phyloP scores from a whole-genome alignment of 139 green algal genomes.

The Tetraselmis striata region DNA sequence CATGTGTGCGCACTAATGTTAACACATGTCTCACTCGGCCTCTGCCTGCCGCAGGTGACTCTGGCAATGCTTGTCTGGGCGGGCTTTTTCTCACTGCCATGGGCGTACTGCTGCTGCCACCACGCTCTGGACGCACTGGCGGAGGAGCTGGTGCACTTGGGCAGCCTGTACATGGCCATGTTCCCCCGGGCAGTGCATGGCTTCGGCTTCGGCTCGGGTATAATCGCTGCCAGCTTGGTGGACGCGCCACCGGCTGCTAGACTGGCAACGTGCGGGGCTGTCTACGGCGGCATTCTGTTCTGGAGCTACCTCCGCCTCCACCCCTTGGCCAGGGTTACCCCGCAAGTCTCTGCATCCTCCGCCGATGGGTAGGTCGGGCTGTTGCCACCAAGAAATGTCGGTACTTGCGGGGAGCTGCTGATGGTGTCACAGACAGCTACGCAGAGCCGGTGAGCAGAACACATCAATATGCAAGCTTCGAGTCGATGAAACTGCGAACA shows the following conservation, averaged over 20 bases:
- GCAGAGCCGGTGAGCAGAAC: too few species aligned
- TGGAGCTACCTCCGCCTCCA: background rate
- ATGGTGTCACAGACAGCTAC: too few species aligned
- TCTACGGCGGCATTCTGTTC: background rate
- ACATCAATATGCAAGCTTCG: too few species aligned
- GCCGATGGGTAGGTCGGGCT: too few species aligned
- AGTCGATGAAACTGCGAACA: too few species aligned
- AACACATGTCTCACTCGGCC: too few species aligned
- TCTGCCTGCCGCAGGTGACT: too few species aligned
- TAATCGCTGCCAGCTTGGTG: background rate
- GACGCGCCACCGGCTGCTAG: background rate
- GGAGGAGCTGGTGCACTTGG: background rate
- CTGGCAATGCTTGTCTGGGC: background rate
- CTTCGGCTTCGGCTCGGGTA: background rate
- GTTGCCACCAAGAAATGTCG: too few species aligned
- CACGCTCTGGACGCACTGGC: background rate
- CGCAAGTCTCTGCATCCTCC: too few species aligned
- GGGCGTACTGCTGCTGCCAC: background rate
- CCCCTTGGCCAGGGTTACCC: too few species aligned
- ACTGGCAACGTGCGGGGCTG: background rate
- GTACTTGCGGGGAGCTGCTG: too few species aligned
- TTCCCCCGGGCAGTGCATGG: background rate
- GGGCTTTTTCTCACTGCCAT: background rate
- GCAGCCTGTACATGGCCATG: background rate
- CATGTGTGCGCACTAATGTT: too few species aligned